Conservation (phyloP, 2,329 filamentous ascomycete species). For the Arthroderma sp. region DNA sequence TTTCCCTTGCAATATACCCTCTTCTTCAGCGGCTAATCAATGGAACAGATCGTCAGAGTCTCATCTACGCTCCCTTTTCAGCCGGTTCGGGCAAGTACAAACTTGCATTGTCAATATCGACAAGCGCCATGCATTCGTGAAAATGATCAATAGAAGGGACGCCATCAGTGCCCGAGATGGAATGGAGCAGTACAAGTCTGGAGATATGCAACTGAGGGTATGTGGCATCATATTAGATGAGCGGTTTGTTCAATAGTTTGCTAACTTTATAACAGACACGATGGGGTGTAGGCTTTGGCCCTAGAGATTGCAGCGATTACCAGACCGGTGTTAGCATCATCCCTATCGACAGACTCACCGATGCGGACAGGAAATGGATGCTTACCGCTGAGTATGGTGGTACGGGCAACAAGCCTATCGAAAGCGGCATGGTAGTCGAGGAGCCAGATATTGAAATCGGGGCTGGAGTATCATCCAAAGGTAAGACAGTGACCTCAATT, state of each 20-base stretch:
- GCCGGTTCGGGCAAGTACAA: slow-evolving; percentile 73
- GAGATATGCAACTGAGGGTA: slow-evolving; percentile 61
- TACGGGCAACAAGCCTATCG: slow-evolving; percentile 69
- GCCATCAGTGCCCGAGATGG: slow-evolving; percentile 71
- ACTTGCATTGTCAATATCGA: slow-evolving; percentile 97
- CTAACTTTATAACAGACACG: slow-evolving; percentile 50
- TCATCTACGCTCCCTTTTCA: slow-evolving; percentile 71
- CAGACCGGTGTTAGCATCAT: slow-evolving; percentile 83
- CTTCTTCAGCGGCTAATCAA: slow-evolving; percentile 12
- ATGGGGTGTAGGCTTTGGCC: slow-evolving; percentile 96
- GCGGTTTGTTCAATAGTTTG: slow-evolving; percentile 15
- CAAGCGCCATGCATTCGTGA: slow-evolving; percentile 96
- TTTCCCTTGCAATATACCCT: background rate
- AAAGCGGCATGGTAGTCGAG: slow-evolving; percentile 76
- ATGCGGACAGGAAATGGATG: slow-evolving; percentile 96
- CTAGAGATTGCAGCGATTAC: slow-evolving; percentile 94
- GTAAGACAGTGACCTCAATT: slow-evolving; percentile 18
- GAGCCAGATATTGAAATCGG: slow-evolving; percentile 98
- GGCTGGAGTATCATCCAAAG: slow-evolving; percentile 91
- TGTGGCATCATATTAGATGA: slow-evolving; percentile 19
- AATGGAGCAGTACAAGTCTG: slow-evolving; percentile 67
- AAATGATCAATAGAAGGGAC: slow-evolving; percentile 85
- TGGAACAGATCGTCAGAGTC: slow-evolving; percentile 55
- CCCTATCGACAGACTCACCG: slow-evolving; percentile 80
- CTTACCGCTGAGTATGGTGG: slow-evolving; percentile 85